Percentiles rank a stretch among this genome's conserved stretches.
These are phyloP conservation scores for Pyrenochaeta sp. DNA, from an alignment of 2,329 filamentous ascomycete species.

Conservation along the genomic window DNA sequence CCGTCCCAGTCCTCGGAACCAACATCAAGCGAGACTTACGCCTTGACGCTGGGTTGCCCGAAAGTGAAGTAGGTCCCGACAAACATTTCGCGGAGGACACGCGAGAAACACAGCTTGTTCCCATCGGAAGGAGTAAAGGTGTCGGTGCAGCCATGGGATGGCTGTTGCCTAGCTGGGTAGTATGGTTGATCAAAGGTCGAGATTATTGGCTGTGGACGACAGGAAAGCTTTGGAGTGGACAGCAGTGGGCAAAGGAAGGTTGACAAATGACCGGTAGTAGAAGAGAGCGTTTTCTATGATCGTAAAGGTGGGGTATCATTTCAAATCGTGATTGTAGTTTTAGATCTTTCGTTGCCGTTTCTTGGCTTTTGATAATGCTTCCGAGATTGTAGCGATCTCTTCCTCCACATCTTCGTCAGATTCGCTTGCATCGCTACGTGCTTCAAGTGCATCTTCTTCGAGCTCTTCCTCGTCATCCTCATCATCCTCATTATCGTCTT, in stretches of 20 bases:
- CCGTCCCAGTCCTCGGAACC: conserved; percentile 47
- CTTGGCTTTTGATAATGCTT: conserved; percentile 41
- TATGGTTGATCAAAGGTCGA: conserved; percentile 48
- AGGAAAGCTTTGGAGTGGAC: conserved; percentile 58
- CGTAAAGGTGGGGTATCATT: conserved; percentile 36
- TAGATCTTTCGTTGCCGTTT: conserved; percentile 37
- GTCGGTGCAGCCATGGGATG: conserved; percentile 45
- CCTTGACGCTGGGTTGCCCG: conserved; percentile 36
- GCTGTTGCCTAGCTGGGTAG: conserved; percentile 43
- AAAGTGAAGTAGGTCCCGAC: conserved; percentile 15
- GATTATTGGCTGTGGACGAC: conserved; percentile 60
- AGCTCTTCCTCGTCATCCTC: conserved; percentile 28
- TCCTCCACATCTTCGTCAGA: conserved; percentile 42
- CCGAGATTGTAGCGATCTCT: conserved; percentile 45
- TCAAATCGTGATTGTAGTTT: conserved; percentile 22
- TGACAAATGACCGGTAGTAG: background rate
- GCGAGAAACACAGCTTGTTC: conserved; percentile 36
- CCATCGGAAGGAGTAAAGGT: conserved; percentile 34
- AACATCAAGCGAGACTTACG: conserved; percentile 62
- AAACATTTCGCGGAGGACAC: conserved; percentile 25
- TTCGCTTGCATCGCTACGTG: conserved; percentile 27
- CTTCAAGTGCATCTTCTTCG: conserved; percentile 21
- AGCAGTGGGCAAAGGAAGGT: conserved; percentile 50
- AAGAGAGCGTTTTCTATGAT: background rate
- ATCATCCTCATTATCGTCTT: conserved; percentile 29